A percentile compares a stretch with the other conserved stretches of the same genome.
Conservation (phyloP, 805 yeast species). For the Ogataea paraovalis region DNA sequence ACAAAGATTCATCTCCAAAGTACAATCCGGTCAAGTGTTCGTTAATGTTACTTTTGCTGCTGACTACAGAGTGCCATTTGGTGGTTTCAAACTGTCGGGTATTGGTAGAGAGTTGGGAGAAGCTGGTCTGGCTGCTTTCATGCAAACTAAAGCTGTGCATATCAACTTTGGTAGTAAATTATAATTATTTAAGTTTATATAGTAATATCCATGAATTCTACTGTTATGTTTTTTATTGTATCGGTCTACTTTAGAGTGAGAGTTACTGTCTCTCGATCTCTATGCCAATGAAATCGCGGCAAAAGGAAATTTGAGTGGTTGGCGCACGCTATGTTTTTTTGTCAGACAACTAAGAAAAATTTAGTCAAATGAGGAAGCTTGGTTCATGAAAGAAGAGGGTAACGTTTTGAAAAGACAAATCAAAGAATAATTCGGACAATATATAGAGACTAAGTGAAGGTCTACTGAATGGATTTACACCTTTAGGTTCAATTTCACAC, state of each 20-base stretch:
- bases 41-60: conserved; percentile 87
- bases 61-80: conserved; percentile 86
- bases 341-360: background rate
- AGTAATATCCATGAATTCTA: too few species aligned
- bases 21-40: conserved; percentile 90
- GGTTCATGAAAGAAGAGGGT: too few species aligned
- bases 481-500: background rate
- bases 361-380: background rate
- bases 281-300: background rate
- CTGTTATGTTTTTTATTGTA: too few species aligned
- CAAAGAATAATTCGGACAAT: background rate
- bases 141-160: conserved; percentile 85
- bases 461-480: background rate
- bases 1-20: conserved; percentile 64
- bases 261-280: too few species aligned
- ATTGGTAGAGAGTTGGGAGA: conserved; percentile 91
- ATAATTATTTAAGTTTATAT: conserved; percentile 6
- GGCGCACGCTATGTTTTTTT: background rate
- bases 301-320: background rate
- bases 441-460: background rate
- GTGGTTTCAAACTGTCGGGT: conserved; percentile 90
- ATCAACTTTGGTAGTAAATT: conserved; percentile 29
- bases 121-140: conserved; percentile 81
- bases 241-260: too few species aligned
- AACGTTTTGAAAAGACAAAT: background rate